Conservation (phyloP, 2,329 filamentous ascomycete genomes). For the Clonostachys rhizophaga region DNA sequence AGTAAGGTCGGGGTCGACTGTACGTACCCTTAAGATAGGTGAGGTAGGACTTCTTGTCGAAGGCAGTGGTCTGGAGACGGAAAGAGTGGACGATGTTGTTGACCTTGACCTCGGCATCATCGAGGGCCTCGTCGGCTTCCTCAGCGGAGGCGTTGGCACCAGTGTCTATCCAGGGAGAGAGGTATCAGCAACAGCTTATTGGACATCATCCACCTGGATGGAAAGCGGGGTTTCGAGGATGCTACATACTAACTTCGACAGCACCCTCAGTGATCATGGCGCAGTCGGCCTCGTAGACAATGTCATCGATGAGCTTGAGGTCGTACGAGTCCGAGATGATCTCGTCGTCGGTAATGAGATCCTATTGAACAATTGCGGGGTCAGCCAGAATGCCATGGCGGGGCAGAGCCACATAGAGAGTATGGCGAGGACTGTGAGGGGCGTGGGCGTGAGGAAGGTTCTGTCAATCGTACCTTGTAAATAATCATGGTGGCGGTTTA, state of each 20-base stretch:
- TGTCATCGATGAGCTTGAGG: constrained; percentile 72
- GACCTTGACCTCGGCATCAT: constrained; percentile 68
- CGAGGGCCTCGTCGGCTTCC: constrained; percentile 72
- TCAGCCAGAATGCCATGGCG: constrained; percentile 10
- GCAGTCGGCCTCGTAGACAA: constrained; percentile 89
- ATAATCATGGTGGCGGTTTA: constrained; percentile 64
- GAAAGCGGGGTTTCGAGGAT: background rate
- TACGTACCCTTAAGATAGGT: constrained; percentile 76
- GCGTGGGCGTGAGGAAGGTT: background rate
- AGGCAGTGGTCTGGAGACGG: constrained; percentile 72
- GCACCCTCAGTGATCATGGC: constrained; percentile 78
- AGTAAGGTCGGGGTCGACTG: background rate
- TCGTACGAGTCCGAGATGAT: constrained; percentile 94
- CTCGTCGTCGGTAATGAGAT: constrained; percentile 87
- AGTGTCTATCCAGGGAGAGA: constrained; percentile 52
- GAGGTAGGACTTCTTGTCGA: constrained; percentile 87
- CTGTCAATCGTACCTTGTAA: constrained; percentile 51
- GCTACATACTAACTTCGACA: constrained; percentile 64
- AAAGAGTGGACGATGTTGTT: constrained; percentile 94
- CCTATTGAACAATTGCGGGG: constrained; percentile 48
- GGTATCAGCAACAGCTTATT: background rate
- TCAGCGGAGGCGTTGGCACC: constrained; percentile 98
- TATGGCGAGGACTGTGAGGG: background rate
- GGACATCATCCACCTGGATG: background rate
- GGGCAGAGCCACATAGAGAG: background rate